Evolutionary conservation across 371 early-diverging fungal species (phyloP), one percentile per base, ranked within the genome.

Genomic region (Basidiobolus meristosporus): DNA sequence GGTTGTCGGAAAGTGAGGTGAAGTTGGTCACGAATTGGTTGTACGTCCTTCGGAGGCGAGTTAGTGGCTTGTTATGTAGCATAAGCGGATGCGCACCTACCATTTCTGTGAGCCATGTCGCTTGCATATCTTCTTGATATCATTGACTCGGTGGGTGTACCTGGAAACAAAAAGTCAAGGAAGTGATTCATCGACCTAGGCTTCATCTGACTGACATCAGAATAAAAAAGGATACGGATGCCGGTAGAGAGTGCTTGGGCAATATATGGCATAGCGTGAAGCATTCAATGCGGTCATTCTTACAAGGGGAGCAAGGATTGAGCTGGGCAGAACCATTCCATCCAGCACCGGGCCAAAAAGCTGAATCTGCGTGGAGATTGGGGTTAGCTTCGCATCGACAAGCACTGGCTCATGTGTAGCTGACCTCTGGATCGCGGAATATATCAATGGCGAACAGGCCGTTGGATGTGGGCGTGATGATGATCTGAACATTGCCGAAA

Each of bases 401-500:
- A 43, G 19, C 15, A 38, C 0, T 22, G 14, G 18, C 16, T 37
- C 32, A 40, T 19, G 3, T 19, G 19, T 9, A 20, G 35, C 53
- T 41, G 47, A 79, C 71, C 58, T 70, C 70, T 20, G 55, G 40
- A 46, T 95, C 92, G 15, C 80, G 73, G 45, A 75, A 62, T 3
- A 88, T 55, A 30, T 77, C 69, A 6, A 92, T 60, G 1, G 73
- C 64, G 35, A 69, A 90, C 40, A 86, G 50, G 4, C 64, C 73
- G 17, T 71, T 64, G 31, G 57, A 39, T 0, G 51, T 44, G 0
- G 97, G 97, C 0, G 77, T 80, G 7, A 97, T 70, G 17, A 87
- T 69, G 32, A 96, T 90, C 44, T 84, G 78, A 0, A 81, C 92
- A 44, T 93, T 92, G 21, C 93, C 97, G 63, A 92, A 97, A 51